These are phyloP conservation scores for Coemansia sp. DNA, from an alignment of 192 early-diverging fungal species.

Conservation along the genomic window DNA sequence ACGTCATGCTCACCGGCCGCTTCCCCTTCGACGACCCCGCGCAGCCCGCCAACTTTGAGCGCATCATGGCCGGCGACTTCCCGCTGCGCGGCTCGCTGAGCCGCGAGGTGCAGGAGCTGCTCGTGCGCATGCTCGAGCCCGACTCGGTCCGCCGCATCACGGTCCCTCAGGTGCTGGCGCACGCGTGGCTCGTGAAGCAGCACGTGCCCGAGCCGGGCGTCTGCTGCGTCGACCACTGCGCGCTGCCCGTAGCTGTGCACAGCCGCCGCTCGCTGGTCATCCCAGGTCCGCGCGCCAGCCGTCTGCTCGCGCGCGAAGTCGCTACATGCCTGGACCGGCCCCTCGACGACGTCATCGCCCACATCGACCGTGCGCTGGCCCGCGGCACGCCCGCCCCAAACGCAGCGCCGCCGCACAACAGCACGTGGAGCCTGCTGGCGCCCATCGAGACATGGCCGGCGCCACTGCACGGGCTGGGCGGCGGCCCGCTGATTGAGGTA, in stretches of 20 bases:
- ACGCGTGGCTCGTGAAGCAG: slow-evolving; percentile 39
- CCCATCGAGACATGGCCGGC: slow-evolving; percentile 17
- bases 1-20: slow-evolving; percentile 72
- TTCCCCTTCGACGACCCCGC: slow-evolving; percentile 62
- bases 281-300: slow-evolving; percentile 26
- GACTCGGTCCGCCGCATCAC: slow-evolving; percentile 27
- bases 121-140: slow-evolving; percentile 51
- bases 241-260: slow-evolving; percentile 19
- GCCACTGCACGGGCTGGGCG: slow-evolving; percentile 7
- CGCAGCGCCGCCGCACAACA: background rate
- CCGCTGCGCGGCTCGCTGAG: slow-evolving; percentile 37
- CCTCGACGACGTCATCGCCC: slow-evolving; percentile 24
- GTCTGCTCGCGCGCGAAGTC: slow-evolving; percentile 26
- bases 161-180: slow-evolving; percentile 24
- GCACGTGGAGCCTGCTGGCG: slow-evolving; percentile 2
- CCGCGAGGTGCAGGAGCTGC: slow-evolving; percentile 38
- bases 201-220: no score
- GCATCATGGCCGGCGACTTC: slow-evolving; percentile 58
- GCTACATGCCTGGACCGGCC: slow-evolving; percentile 43
- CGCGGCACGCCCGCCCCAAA: slow-evolving; percentile 4
- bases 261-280: slow-evolving; percentile 25
- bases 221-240: slow-evolving; percentile 4
- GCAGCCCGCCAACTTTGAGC: slow-evolving; percentile 52
- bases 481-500: slow-evolving; percentile 14
- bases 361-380: slow-evolving; percentile 28